Percentiles rank a stretch among this genome's conserved stretches.
Conservation (phyloP, 306 rosid genomes). For the Dalbergia cultrata region DNA sequence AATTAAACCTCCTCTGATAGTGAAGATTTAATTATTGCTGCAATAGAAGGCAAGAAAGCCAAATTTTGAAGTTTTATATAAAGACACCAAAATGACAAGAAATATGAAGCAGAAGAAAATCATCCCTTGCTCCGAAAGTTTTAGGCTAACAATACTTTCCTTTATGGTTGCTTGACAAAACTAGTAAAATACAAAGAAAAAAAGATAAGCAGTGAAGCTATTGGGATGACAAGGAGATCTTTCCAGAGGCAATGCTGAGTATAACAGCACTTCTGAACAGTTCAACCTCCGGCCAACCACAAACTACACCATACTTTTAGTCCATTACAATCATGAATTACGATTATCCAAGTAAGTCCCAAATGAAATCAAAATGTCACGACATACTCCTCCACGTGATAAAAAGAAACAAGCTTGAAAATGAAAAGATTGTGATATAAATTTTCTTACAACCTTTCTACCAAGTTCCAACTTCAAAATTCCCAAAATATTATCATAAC, state of each 20-base stretch:
- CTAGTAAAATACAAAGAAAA: too few relatives aligned
- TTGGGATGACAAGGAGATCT: slow-evolving; percentile 22
- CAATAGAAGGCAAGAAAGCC: slow-evolving; percentile 36
- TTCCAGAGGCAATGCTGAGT: slow-evolving; percentile 30
- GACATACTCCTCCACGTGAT: slow-evolving; percentile 17
- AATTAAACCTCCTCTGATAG: background rate
- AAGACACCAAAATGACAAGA: background rate
- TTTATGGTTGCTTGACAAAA: too few relatives aligned
- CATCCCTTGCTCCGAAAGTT: too few relatives aligned
- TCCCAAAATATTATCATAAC: slow-evolving; percentile 10
- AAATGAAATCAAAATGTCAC: slow-evolving; percentile 18
- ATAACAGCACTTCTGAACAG: slow-evolving; percentile 20
- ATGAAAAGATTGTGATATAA: slow-evolving; percentile 9
- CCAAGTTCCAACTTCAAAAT: background rate
- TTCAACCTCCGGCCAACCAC: slow-evolving; percentile 26
- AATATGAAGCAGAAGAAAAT: too few relatives aligned
- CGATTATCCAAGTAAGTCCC: slow-evolving; percentile 23
- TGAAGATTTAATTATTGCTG: background rate
- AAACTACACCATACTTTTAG: background rate
- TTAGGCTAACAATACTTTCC: too few relatives aligned
- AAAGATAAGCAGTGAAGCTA: too few relatives aligned
- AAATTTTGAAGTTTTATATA: slow-evolving; percentile 1
- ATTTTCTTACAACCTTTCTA: background rate
- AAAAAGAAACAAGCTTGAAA: slow-evolving; percentile 38
- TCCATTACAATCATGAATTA: background rate